phyloP scores from a whole-genome alignment of 1,139 yeast species.

The Eremothecium gossypii region DNA sequence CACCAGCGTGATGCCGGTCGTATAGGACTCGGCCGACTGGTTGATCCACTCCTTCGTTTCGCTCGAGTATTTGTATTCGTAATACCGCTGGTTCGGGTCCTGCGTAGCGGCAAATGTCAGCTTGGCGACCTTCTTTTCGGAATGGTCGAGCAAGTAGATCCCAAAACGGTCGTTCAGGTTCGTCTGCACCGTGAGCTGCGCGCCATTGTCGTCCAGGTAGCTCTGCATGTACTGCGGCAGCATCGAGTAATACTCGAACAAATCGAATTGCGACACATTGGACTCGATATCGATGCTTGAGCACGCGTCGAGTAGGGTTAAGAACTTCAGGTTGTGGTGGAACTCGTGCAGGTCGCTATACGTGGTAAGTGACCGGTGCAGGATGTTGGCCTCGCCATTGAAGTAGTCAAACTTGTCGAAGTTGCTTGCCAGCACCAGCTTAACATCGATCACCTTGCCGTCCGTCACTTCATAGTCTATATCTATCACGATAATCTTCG shows the following conservation, averaged over 20 bases:
- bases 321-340: slow-evolving; percentile 26
- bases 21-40: slow-evolving; percentile 22
- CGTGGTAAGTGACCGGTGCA: slow-evolving; percentile 23
- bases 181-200: slow-evolving; percentile 16
- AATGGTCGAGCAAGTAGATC: slow-evolving; percentile 15
- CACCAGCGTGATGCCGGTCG: slow-evolving; percentile 21
- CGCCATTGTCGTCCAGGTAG: slow-evolving; percentile 14
- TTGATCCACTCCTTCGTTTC: slow-evolving; percentile 23
- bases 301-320: slow-evolving; percentile 25
- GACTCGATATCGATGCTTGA: slow-evolving; percentile 22
- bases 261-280: slow-evolving; percentile 21
- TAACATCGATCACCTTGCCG: slow-evolving; percentile 27
- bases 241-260: slow-evolving; percentile 28
- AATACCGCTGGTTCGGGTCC: slow-evolving; percentile 19
- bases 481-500: slow-evolving; percentile 30
- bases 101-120: slow-evolving; percentile 18
- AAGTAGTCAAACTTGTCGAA: slow-evolving; percentile 30
- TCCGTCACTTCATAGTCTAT: slow-evolving; percentile 26
- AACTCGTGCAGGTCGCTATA: slow-evolving; percentile 25
- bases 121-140: slow-evolving; percentile 14
- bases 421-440: slow-evolving; percentile 30
- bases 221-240: slow-evolving; percentile 17
- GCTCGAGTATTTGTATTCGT: slow-evolving; percentile 23
- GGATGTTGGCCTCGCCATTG: slow-evolving; percentile 20
- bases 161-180: slow-evolving; percentile 26